Evolutionary conservation across 805 yeast species (phyloP).

Genomic region (Yarrowia sp.): DNA sequence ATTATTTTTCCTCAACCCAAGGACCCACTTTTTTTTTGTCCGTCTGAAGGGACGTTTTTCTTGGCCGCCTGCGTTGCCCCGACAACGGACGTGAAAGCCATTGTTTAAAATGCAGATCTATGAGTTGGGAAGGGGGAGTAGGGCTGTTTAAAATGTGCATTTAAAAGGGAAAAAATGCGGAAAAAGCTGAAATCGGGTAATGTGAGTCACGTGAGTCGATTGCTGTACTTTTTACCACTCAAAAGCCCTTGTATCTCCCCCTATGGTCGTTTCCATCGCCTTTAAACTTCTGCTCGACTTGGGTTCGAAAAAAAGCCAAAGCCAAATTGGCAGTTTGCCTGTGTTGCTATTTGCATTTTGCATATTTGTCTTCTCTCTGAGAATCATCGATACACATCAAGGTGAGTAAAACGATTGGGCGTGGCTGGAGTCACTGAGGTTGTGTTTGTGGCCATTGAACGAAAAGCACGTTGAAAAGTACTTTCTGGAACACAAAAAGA

Average conservation of each 20-base stretch:
- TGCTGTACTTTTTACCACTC: not conserved
- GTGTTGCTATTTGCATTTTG: slow-evolving; percentile 24
- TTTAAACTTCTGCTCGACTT: not conserved
- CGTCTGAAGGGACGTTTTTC: too few relatives aligned
- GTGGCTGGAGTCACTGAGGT: too few relatives aligned
- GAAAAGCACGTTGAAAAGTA: too few relatives aligned
- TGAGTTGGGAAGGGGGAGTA: not conserved
- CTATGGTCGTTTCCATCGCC: too few relatives aligned
- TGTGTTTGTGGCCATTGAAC: too few relatives aligned
- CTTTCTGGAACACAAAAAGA: too few relatives aligned
- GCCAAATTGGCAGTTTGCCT: slow-evolving; percentile 18
- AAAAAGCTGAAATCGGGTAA: too few relatives aligned
- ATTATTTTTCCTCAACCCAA: not conserved
- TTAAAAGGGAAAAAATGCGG: not conserved
- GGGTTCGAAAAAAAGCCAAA: slow-evolving; percentile 17
- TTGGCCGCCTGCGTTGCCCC: not conserved
- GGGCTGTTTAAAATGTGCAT: not conserved
- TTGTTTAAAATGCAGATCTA: slow-evolving; percentile 8
- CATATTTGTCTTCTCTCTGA: slow-evolving; percentile 23
- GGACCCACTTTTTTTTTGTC: too few relatives aligned
- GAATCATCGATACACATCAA: slow-evolving; percentile 22
- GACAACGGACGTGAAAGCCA: not conserved
- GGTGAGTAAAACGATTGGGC: not conserved
- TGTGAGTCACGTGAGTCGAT: not conserved
- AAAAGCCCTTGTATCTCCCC: not conserved